Base-by-base conservation (phyloP, 1,139 yeast species). In the Candida sanyaensis region DNA sequence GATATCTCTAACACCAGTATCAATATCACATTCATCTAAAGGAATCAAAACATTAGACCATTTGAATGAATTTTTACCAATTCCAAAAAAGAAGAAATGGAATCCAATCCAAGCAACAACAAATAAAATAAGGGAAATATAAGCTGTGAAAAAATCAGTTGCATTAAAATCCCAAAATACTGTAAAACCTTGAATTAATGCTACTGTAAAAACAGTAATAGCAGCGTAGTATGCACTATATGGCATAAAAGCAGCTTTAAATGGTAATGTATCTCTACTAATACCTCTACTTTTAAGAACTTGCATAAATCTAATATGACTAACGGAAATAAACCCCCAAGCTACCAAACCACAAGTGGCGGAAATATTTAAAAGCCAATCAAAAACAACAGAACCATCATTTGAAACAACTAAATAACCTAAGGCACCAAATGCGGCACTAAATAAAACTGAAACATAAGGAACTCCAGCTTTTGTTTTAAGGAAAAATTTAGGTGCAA, bases 281-380 rank as follows among this genome's bases (percentile, higher is more conserved):
- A 86, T 83, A 33, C 83, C 81, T 63, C 88, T 77, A 28, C 66
- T 58, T 55, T 76, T 77, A 58, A 86, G 69, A 41, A 88, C 82
- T 43, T 70, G 65, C 84, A 84, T 84, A 64, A 86, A 86, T 61
- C 89, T 73, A 46, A 86, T 71, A 62, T 86, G 92, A 38, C 88
- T 76, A 45, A 78, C 65, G 6, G 85, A 76, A 50, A 86, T 86
- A 66, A 83, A 79, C 46, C 84, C 78, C 93, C 93, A 86, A 6
- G 88, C 78, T 54, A 86, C 82, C 57, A 86, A 75, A 44, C 92
- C 92, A 5, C 91, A 84, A 40, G 86, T 86, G 21, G 91, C 88
- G 29, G 90, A 80, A 55, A 92, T 84, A 67, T 88, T 89, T 56
- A 90, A 78, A 55, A 92, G 79, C 92, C 96, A 92, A 57, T 77